Evolutionary conservation across 1,139 yeast species (phyloP), one percentile per base, ranked within the genome.

Genomic region (Pichia sp.): DNA sequence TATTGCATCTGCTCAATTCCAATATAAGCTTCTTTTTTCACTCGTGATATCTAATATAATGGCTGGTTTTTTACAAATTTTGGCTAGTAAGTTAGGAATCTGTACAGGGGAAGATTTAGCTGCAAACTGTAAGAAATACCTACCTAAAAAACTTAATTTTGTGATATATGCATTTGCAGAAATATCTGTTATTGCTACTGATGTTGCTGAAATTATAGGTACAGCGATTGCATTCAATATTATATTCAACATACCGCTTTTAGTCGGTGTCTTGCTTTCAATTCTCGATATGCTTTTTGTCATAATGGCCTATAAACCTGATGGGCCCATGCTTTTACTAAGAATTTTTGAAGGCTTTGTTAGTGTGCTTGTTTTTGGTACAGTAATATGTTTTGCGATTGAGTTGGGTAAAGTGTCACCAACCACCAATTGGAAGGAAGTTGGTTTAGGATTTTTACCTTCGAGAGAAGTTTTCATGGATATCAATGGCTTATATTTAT

Each of bases 91-190:
- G 60, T 66, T 89, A 24, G 96, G 96, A 0, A 82, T 89, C 5
- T 94, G 89, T 18, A 86, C 96, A 0, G 96, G 97, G 1, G 70
- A 83, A 39, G 95, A 88, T 59, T 64, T 88, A 46, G 96, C 96
- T 1, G 82, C 86, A 46, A 84, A 83, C 58, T 88, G 96, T 61
- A 73, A 88, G 39, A 76, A 74, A 28, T 85, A 86, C 58, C 67
- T 88, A 39, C 80, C 89, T 1, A 64, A 63, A 31, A 71, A 72
- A 63, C 56, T 80, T 36, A 84, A 85, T 55, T 54, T 81, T 22
- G 52, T 72, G 17, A 68, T 88, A 2, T 89, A 86, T 58, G 54
- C 74, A 1, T 71, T 85, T 56, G 91, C 96, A 0, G 96, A 89
- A 56, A 63, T 84, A 21, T 95, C 96, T 18, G 89, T 88, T 43